These are phyloP conservation scores for Beauveria asiatica DNA, from an alignment of 2,329 filamentous ascomycete species.

Conservation along the genomic window DNA sequence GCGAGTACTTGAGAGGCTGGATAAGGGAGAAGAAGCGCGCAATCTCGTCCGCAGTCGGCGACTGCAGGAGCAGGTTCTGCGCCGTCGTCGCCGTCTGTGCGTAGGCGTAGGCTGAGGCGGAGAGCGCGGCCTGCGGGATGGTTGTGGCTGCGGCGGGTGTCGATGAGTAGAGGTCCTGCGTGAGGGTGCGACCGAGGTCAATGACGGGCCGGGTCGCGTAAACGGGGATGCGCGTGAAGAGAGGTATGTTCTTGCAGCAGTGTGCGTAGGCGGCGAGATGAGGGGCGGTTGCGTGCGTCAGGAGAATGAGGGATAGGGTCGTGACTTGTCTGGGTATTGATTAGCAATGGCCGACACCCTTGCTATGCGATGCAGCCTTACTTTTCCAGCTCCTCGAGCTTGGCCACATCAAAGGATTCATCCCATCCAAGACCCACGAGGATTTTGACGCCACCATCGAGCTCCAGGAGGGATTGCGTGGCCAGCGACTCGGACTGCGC, in stretches of 20 bases:
- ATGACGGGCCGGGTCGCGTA: conserved; percentile 94
- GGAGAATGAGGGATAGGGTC: conserved; percentile 77
- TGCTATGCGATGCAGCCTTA: conserved; percentile 32
- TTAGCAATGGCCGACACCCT: conserved; percentile 17
- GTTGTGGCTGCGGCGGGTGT: conserved; percentile 81
- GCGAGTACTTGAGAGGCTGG: conserved; percentile 90
- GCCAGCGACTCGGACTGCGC: conserved; percentile 80
- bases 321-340: conserved; percentile 56
- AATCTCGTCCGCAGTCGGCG: conserved; percentile 82
- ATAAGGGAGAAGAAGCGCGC: conserved; percentile 85
- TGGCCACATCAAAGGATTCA: conserved; percentile 73
- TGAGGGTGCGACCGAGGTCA: conserved; percentile 78
- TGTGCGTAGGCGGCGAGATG: conserved; percentile 92
- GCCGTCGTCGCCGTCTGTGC: conserved; percentile 40
- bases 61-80: conserved; percentile 51
- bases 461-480: conserved; percentile 90
- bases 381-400: conserved; percentile 85
- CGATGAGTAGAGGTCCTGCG: conserved; percentile 88
- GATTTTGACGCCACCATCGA: conserved; percentile 94
- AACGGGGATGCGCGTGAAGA: conserved; percentile 85
- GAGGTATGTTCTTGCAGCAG: conserved; percentile 91
- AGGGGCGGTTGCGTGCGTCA: conserved; percentile 86
- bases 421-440: conserved; percentile 96
- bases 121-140: conserved; percentile 65
- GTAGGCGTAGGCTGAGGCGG: conserved; percentile 49